Base-by-base conservation (phyloP, 2,329 filamentous ascomycete species). In the Hypoxylon sp. region DNA sequence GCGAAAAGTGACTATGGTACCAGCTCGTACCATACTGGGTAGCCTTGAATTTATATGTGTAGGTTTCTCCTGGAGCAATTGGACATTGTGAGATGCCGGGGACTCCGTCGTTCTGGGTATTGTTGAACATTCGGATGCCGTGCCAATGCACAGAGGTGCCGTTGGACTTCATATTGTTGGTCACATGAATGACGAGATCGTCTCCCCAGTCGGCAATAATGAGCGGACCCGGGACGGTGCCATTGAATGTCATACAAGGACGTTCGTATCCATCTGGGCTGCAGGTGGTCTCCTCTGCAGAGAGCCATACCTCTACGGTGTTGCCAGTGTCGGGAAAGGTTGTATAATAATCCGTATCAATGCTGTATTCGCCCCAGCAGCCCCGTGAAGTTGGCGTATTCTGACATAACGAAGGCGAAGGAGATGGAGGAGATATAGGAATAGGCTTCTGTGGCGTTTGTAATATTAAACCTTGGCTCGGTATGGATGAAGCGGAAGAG, bases 181-280 rank as follows among this genome's bases (percentile, higher is more conserved):
- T 71, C 2, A 87, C 82, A 2, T 75, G 70, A 5, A 86, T 76
- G n/a, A 79, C 73, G 2, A 86, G 80, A 21, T 78, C 74, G 59
- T 88, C 85, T 17, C 84, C 86, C 74, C 87, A 82, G 48, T 82
- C 77, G 7, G 85, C 81, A 51, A 85, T 82, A 7, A 92, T 82
- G 1, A 81, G 78, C 0, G 90, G 90, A 0, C 89, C 90, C 0
- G 90, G 89, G 52, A 86, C 88, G 72, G 87, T 82, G 10, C 84
- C 85, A 68, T 91, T 91, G 17, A 60, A 57, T 1, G 50, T 53
- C 50, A 53, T 53, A 19, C 50, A 53, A 53, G 50, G 19, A 7
- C 50, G 50, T 21, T 53, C 50, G 21, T 53, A 53, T 25, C 50
- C 50, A 41, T 53, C 50, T 17, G 50, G 50, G 21, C 34, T 53